phyloP scores from a whole-genome alignment of 2,329 filamentous ascomycete species.

The Leptographium flavum region DNA sequence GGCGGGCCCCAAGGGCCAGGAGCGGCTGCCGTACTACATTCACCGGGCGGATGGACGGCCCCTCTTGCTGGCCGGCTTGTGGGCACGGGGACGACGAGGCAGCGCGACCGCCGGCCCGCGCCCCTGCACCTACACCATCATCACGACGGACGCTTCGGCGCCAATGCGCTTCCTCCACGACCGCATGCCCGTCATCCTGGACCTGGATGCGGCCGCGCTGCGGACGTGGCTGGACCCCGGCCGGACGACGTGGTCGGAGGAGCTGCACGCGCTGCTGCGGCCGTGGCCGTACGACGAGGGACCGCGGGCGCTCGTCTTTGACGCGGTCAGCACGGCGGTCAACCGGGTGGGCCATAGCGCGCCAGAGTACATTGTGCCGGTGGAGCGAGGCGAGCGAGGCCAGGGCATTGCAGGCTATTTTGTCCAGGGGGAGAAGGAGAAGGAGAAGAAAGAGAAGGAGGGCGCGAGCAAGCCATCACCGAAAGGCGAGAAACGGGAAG shows the following conservation, averaged over 20 bases:
- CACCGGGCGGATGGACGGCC: slow-evolving; percentile 69
- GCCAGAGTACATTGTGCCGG: slow-evolving; percentile 65
- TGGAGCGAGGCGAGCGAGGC: slow-evolving; percentile 80
- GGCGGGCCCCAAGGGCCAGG: slow-evolving; percentile 53
- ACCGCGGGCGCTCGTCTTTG: slow-evolving; percentile 48
- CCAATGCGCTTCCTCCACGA: slow-evolving; percentile 81
- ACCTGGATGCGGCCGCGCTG: slow-evolving; percentile 58
- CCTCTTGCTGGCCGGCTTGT: slow-evolving; percentile 83
- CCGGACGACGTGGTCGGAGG: slow-evolving; percentile 57
- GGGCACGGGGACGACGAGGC: slow-evolving; percentile 77
- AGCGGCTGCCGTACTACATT: slow-evolving; percentile 74
- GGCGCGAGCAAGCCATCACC: background rate
- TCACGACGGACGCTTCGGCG: slow-evolving; percentile 76
- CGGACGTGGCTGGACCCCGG: slow-evolving; percentile 65
- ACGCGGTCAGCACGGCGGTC: slow-evolving; percentile 76
- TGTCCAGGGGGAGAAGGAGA: slow-evolving; percentile 45
- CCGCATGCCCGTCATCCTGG: slow-evolving; percentile 87
- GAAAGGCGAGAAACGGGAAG: background rate
- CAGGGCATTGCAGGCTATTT: slow-evolving; percentile 93
- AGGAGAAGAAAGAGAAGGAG: slow-evolving; percentile 18
- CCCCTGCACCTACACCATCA: slow-evolving; percentile 81
- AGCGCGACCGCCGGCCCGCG: slow-evolving; percentile 26
- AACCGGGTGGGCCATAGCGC: slow-evolving; percentile 92
- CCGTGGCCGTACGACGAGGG: slow-evolving; percentile 45
- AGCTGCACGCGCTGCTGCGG: slow-evolving; percentile 65